phyloP scores from a whole-genome alignment of 2,329 filamentous ascomycete species.

The Hortaea sp. region DNA sequence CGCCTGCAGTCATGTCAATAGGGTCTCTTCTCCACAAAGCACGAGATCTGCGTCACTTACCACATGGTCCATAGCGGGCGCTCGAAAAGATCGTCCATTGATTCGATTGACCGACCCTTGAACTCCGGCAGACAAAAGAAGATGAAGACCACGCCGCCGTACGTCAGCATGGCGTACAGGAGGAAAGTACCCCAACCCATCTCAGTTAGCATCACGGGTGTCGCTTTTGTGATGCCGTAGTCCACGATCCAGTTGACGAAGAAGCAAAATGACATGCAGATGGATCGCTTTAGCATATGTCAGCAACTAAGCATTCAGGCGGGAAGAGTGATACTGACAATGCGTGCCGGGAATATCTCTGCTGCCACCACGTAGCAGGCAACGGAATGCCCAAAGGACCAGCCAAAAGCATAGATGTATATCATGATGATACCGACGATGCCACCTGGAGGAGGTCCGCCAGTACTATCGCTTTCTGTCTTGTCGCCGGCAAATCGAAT shows the following conservation, averaged over 20 bases:
- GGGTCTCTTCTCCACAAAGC: too few species aligned
- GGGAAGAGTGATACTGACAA: conserved; percentile 1
- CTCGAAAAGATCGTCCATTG: conserved; percentile 14
- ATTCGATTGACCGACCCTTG: conserved; percentile 12
- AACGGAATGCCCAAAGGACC: conserved; percentile 11
- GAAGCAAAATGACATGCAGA: conserved; percentile 14
- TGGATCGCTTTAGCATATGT: conserved; percentile 3
- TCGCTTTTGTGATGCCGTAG: conserved; percentile 11
- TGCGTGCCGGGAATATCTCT: conserved; percentile 11
- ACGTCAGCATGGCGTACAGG: conserved; percentile 11
- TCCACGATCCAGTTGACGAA: conserved; percentile 15
- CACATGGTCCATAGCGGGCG: conserved; percentile 11
- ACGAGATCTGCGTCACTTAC: not conserved
- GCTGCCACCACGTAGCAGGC: conserved; percentile 12
- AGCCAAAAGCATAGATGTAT: conserved; percentile 12
- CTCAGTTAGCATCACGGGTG: conserved; percentile 11
- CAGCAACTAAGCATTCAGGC: too few species aligned
- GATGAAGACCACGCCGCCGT: conserved; percentile 10
- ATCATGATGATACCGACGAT: conserved; percentile 11
- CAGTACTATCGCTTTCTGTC: conserved; percentile 1
- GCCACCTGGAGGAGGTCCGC: conserved; percentile 9
- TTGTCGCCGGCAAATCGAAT: conserved; percentile 7
- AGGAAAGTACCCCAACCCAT: conserved; percentile 12
- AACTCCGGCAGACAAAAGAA: conserved; percentile 12
- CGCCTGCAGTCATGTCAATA: conserved; percentile 1